phyloP scores from a whole-genome alignment of 345 rosid species.

The Rhodamnia rubescens region DNA sequence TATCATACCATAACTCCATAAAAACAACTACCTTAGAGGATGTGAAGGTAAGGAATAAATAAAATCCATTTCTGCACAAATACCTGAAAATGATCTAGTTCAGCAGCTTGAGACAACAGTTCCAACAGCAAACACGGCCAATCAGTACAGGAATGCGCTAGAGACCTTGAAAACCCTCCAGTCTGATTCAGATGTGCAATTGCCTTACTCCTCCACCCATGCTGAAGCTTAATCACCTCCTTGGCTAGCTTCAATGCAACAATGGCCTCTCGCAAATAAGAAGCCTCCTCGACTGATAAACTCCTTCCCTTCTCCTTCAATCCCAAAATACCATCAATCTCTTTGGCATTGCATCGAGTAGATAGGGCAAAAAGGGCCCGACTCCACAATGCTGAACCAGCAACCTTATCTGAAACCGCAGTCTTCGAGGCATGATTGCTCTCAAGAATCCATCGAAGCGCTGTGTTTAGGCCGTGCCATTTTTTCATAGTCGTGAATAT shows the following conservation, averaged over 20 bases:
- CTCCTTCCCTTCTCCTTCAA: constrained; percentile 41
- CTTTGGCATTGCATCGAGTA: constrained; percentile 60
- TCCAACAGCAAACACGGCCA: constrained; percentile 95
- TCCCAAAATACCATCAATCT: constrained; percentile 54
- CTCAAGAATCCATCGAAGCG: constrained; percentile 42
- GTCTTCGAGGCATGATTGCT: constrained; percentile 14
- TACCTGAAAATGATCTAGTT: constrained; percentile 83
- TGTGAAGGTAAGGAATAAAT: not conserved
- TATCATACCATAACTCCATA: not conserved
- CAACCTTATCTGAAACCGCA: constrained; percentile 32
- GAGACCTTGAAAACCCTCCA: constrained; percentile 67
- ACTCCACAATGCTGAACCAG: constrained; percentile 64
- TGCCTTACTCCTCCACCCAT: constrained; percentile 74
- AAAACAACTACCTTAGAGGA: not conserved
- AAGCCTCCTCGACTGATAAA: constrained; percentile 62
- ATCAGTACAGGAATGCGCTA: constrained; percentile 76
- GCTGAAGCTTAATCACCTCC: constrained; percentile 59
- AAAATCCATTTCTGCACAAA: not conserved
- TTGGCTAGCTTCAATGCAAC: constrained; percentile 80
- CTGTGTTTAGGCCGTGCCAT: constrained; percentile 63
- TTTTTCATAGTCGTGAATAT: constrained; percentile 68
- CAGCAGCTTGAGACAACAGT: constrained; percentile 86
- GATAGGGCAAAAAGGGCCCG: constrained; percentile 57
- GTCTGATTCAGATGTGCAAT: constrained; percentile 63
- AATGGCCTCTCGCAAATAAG: constrained; percentile 59